Evolutionary conservation across 352 stramenopile species (phyloP).

Genomic region (Globisporangium apiculatum): DNA sequence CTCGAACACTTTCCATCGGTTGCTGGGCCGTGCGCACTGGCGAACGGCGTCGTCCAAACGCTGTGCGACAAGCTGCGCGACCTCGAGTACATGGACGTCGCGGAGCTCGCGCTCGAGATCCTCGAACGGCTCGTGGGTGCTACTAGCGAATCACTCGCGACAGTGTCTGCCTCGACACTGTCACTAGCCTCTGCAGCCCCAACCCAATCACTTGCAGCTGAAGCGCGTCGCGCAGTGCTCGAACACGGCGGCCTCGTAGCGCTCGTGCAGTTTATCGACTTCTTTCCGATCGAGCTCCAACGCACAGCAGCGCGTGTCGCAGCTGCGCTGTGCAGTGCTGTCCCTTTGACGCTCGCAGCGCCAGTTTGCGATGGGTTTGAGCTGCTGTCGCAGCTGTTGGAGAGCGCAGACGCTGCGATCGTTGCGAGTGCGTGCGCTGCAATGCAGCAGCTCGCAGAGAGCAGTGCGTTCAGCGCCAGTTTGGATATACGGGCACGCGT

Average conservation of each 20-base stretch:
- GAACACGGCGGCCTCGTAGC: slow-evolving; percentile 57
- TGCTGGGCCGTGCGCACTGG: slow-evolving; percentile 35
- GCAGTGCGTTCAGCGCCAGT: slow-evolving; percentile 27
- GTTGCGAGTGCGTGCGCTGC: slow-evolving; percentile 40
- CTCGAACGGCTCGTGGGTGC: slow-evolving; percentile 44
- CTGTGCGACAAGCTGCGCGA: slow-evolving; percentile 68
- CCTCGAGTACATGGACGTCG: slow-evolving; percentile 83
- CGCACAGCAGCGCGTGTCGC: slow-evolving; percentile 50
- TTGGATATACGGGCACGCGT: slow-evolving; percentile 29
- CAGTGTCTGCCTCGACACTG: neutral
- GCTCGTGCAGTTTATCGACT: slow-evolving; percentile 74
- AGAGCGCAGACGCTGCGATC: slow-evolving; percentile 50
- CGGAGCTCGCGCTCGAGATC: slow-evolving; percentile 61
- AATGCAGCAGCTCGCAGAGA: slow-evolving; percentile 43
- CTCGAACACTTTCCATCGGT: slow-evolving; percentile 45
- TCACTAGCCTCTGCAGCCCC: neutral
- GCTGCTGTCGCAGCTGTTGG: slow-evolving; percentile 37
- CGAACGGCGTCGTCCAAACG: slow-evolving; percentile 35
- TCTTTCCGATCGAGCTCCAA: slow-evolving; percentile 73
- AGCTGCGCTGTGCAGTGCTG: slow-evolving; percentile 39
- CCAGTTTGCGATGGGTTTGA: slow-evolving; percentile 34
- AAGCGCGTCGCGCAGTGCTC: slow-evolving; percentile 39
- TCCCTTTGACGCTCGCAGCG: slow-evolving; percentile 17
- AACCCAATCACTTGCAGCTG: slow-evolving; percentile 4
- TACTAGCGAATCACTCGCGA: slow-evolving; percentile 4